Evolutionary conservation across 73 alveolate genomes (phyloP), one percentile per base, ranked within the genome.

Genomic region (Symbiodinium pilosum): DNA sequence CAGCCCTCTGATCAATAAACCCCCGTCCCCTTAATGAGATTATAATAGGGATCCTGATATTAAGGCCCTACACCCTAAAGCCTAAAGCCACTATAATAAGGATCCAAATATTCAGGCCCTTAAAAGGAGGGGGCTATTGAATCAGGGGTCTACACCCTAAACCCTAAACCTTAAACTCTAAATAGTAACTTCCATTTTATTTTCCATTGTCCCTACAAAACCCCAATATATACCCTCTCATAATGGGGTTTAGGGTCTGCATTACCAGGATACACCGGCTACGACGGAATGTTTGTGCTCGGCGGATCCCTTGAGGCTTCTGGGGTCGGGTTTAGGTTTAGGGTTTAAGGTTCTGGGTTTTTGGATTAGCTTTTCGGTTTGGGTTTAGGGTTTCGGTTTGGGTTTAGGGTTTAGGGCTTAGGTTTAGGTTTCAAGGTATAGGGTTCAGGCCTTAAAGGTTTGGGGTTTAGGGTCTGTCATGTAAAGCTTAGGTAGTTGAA

Each of bases 221-320:
- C 59, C 59, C 6, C 59, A 47, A 6, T 14, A 6, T 6, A 47
- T 9, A 47, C 21, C 73, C 5, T 3, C 73, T 20, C 73, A 26
- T 16, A 8, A 16, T 3, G 32, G 28, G 6, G 8, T 24, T n/a
- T n/a, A n/a, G n/a, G n/a, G n/a, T n/a, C n/a, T n/a, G n/a, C n/a
- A n/a, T n/a, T n/a, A n/a, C 36, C 4, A 88, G 95, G 95, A 32
- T 88, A 88, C 86, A 16, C 44, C 28, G 95, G 95, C 47, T 41
- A 68, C 39, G 95, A 88, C 21, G 95, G 95, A 4, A 88, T 88
- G 95, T 88, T 88, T 87, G n/a, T 88, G 30, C 24, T 88, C 87
- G 95, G 38, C 18, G 75, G 87, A 1, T 88, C 95, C 41, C 43
- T 64, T 26, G 44, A 88, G 95, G 95, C 47, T 2, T 0, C 42